Evolutionary conservation across 495 filamentous ascomycete genomes (phyloP).

Genomic region (Podospora didyma): DNA sequence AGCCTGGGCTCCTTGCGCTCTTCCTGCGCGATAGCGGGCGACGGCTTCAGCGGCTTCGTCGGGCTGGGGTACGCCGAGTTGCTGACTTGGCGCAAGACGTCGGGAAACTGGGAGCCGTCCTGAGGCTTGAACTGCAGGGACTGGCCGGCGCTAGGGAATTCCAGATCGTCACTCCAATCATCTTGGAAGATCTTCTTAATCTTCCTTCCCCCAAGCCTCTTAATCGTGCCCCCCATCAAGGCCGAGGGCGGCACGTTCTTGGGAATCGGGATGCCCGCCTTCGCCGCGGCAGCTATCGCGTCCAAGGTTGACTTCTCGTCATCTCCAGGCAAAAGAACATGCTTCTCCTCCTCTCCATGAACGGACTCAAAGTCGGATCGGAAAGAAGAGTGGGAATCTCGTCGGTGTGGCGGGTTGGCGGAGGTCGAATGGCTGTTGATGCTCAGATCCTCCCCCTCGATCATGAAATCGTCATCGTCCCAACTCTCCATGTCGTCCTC

Average conservation of each 20-base stretch:
- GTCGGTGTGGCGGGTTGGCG: slow-evolving; percentile 51
- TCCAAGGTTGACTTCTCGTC: slow-evolving; percentile 76
- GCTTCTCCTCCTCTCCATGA: slow-evolving; percentile 78
- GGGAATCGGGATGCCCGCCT: slow-evolving; percentile 89
- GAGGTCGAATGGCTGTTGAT: slow-evolving; percentile 61
- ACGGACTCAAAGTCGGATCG: slow-evolving; percentile 76
- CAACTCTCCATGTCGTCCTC: slow-evolving; percentile 73
- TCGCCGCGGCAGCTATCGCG: slow-evolving; percentile 80
- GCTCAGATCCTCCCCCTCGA: slow-evolving; percentile 67
- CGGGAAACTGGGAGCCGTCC: slow-evolving; percentile 60
- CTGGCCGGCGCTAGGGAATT: slow-evolving; percentile 62
- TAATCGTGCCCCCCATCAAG: slow-evolving; percentile 89
- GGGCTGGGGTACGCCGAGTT: slow-evolving; percentile 41
- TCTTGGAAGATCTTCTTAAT: slow-evolving; percentile 72
- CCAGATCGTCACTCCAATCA: slow-evolving; percentile 90
- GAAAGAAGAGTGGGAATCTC: slow-evolving; percentile 75
- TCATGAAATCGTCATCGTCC: slow-evolving; percentile 81
- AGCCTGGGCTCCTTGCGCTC: slow-evolving; percentile 25
- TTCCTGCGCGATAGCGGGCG: slow-evolving; percentile 15
- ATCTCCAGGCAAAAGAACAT: slow-evolving; percentile 70
- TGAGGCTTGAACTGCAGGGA: slow-evolving; percentile 60
- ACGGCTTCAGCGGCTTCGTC: slow-evolving; percentile 27
- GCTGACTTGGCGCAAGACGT: slow-evolving; percentile 61
- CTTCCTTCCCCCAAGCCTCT: slow-evolving; percentile 79
- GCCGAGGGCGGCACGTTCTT: slow-evolving; percentile 89